Base-by-base conservation (phyloP, 257 asterid species). In the Solanum lycopersicoides region DNA sequence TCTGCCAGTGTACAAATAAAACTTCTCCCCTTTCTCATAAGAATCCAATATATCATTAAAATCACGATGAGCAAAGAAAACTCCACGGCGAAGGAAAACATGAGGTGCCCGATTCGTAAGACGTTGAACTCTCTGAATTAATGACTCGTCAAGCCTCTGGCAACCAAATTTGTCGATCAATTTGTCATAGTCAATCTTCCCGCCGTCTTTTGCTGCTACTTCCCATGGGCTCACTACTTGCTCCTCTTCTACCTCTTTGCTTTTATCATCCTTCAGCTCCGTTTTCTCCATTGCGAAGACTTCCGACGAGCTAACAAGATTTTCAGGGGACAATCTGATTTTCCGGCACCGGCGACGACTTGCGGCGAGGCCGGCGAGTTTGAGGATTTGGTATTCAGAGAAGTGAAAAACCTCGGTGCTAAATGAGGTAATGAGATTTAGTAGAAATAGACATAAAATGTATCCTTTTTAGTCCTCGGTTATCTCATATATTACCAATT, bases 81-180 rank as follows among this genome's bases (percentile, higher is more conserved):
- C 97, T 44, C 98, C 98, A 2, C 99, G 99, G 83, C 99, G 99
- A 92, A 97, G 99, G 88, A 97, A 97, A 23, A 94, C 98, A 87
- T 97, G 99, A 0, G 99, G 92, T 7, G 91, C 94, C 3, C 95
- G 94, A 83, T 92, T 91, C 4, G 99, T 97, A 89, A 97, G 95
- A 35, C 94, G 92, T 25, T 93, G 89, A 25, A 96, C 96, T 25
- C 98, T 98, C 72, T 95, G 95, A 82, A 96, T 82, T 30, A 97
- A 84, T n/a, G 95, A 74, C 25, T 92, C 90, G 20, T 97, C 98
- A 86, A 97, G 93, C 83, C 98, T 93, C 88, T 96, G 96, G 92
- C 99, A 97, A 63, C 99, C 99, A 60, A 96, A 97, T 86, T 92
- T 87, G 89, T 95, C 99, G 12, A 97, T 93, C 16, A 97, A 95